Percentiles rank a stretch among this genome's conserved stretches.
Conservation (phyloP, 345 rosid species). For the Chamaenerion angustifolium region DNA sequence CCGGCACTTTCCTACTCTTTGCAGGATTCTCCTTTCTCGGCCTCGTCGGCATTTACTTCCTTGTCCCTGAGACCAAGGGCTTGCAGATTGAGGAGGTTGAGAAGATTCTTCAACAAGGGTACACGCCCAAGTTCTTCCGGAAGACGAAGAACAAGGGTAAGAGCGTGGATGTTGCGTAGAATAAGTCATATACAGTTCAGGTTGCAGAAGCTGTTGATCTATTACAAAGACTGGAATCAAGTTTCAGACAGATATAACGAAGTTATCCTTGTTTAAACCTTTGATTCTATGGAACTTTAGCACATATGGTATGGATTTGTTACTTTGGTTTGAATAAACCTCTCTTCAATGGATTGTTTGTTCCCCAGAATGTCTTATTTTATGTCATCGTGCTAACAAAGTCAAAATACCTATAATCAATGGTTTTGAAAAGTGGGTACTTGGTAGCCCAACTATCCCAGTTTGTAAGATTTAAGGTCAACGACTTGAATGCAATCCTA, state of each 20-base stretch:
- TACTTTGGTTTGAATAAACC: too few relatives aligned
- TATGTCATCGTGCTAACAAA: too few relatives aligned
- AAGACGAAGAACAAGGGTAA: conserved; percentile 7
- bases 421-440: too few relatives aligned
- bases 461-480: background rate
- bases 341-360: too few relatives aligned
- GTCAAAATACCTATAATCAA: too few relatives aligned
- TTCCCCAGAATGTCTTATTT: too few relatives aligned
- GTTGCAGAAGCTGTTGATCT: too few relatives aligned
- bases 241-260: too few relatives aligned
- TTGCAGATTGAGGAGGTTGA: conserved; percentile 68
- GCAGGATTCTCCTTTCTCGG: conserved; percentile 35
- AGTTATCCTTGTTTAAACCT: too few relatives aligned
- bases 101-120: conserved; percentile 48
- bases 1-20: conserved; percentile 56
- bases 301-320: background rate
- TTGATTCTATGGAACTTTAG: background rate
- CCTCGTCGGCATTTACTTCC: conserved; percentile 36
- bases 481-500: background rate
- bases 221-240: too few relatives aligned
- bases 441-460: too few relatives aligned
- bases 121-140: conserved; percentile 23
- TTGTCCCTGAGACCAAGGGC: conserved; percentile 85
- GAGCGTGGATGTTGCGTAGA: background rate
- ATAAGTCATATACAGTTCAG: too few relatives aligned